These are phyloP conservation scores for Tremella yokohamensis DNA, from an alignment of 768 basidiomycete genomes.

Conservation along the genomic window DNA sequence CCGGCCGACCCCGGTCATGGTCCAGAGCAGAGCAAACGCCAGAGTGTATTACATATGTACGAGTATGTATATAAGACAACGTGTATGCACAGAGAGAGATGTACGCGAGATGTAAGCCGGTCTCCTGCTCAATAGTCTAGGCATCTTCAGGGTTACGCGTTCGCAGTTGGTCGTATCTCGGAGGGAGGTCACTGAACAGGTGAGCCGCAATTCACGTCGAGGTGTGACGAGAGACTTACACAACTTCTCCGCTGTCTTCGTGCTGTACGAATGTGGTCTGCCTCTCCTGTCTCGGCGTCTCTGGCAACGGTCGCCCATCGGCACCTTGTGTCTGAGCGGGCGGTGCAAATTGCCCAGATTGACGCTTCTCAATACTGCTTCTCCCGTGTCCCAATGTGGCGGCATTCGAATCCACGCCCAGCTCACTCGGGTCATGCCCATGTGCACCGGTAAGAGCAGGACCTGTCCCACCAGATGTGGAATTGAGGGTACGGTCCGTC, in stretches of 20 bases:
- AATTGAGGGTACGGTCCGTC: too few relatives aligned
- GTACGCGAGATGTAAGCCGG: background rate
- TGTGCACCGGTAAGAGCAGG: too few relatives aligned
- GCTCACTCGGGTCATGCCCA: too few relatives aligned
- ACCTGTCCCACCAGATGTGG: too few relatives aligned
- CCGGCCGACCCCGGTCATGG: too few relatives aligned
- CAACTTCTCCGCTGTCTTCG: conserved; percentile 31
- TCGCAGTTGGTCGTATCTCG: conserved; percentile 35
- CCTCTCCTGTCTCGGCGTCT: conserved; percentile 8
- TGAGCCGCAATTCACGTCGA: background rate
- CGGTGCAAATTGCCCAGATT: background rate
- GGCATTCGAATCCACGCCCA: background rate
- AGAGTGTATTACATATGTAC: too few relatives aligned
- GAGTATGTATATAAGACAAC: conserved; percentile 1
- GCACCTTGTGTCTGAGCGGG: background rate
- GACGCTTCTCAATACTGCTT: background rate
- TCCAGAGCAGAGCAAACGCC: too few relatives aligned
- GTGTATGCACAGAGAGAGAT: background rate
- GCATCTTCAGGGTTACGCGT: conserved; percentile 27
- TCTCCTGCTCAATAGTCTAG: conserved; percentile 1
- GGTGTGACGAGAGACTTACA: conserved; percentile 21
- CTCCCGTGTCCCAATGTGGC: conserved; percentile 1
- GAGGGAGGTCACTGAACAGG: conserved; percentile 28
- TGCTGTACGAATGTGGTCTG: conserved; percentile 25
- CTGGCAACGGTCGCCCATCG: conserved; percentile 5